Percentiles rank a stretch among this genome's conserved stretches.
Evolutionary conservation across 1,284 basidiomycete genomes (phyloP).

Genomic region (Trametes pubescens): DNA sequence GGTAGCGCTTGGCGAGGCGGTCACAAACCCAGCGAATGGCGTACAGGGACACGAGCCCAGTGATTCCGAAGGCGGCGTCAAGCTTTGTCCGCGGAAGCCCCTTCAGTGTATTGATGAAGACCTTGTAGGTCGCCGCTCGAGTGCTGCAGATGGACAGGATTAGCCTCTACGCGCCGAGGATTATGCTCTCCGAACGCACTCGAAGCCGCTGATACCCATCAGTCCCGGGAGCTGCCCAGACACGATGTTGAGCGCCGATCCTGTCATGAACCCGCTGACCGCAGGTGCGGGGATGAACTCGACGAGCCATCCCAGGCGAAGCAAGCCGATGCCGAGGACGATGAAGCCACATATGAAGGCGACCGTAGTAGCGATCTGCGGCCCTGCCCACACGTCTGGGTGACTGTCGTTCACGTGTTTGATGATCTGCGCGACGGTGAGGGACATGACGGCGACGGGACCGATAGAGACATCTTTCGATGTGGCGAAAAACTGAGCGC

Average conservation of each 20-base stretch:
- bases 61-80: constrained; percentile 91
- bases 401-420: constrained; percentile 61
- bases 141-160: constrained; percentile 58
- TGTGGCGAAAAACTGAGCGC: constrained; percentile 85
- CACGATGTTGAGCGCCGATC: constrained; percentile 87
- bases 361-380: constrained; percentile 85
- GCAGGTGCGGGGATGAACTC: constrained; percentile 94
- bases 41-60: constrained; percentile 80
- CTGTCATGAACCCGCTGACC: constrained; percentile 94
- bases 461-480: constrained; percentile 96
- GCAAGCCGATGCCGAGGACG: constrained; percentile 88
- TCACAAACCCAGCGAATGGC: constrained; percentile 73
- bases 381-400: constrained; percentile 62
- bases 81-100: constrained; percentile 72
- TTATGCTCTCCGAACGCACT: constrained; percentile 55
- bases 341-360: constrained; percentile 93
- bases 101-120: constrained; percentile 92
- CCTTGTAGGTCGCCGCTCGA: constrained; percentile 82
- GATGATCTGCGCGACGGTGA: constrained; percentile 86
- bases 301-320: constrained; percentile 92
- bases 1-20: constrained; percentile 69
- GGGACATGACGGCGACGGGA: constrained; percentile 96
- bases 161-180: not conserved
- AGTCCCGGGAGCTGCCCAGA: constrained; percentile 85
- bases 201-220: constrained; percentile 84